Evolutionary conservation across 2,329 filamentous ascomycete species (phyloP).

Genomic region (Xylaria sp.): DNA sequence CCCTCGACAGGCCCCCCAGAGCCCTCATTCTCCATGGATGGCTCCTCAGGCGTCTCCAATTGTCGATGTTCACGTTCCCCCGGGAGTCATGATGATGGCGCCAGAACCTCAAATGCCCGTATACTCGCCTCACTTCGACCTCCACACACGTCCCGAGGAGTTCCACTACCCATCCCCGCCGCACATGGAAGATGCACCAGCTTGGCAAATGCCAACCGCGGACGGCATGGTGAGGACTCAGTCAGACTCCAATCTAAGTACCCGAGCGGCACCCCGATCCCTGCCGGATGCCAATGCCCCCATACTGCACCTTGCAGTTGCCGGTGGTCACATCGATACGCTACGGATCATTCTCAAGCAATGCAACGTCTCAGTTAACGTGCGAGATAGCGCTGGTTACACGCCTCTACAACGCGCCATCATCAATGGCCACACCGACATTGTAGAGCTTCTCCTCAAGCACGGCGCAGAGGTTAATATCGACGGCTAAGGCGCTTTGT

Average conservation of each 20-base stretch:
- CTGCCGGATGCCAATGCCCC: conserved; percentile 42
- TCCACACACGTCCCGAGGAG: conserved; percentile 38
- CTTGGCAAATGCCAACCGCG: conserved; percentile 34
- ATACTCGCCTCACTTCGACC: conserved; percentile 39
- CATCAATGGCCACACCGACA: conserved; percentile 44
- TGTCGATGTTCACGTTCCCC: conserved; percentile 31
- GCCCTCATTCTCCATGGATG: conserved; percentile 40
- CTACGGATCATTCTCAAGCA: conserved; percentile 44
- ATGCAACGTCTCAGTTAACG: conserved; percentile 43
- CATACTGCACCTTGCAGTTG: conserved; percentile 44
- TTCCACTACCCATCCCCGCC: conserved; percentile 43
- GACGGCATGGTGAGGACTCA: conserved; percentile 28
- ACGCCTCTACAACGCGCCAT: conserved; percentile 44
- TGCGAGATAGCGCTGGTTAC: conserved; percentile 41
- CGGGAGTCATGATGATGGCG: conserved; percentile 39
- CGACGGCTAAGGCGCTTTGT: conserved; percentile 30
- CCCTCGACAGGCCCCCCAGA: conserved; percentile 34
- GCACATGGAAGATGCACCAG: conserved; percentile 35
- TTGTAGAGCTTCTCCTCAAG: conserved; percentile 42
- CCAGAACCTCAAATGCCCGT: conserved; percentile 37
- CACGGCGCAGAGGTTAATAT: conserved; percentile 41
- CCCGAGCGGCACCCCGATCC: conserved; percentile 36
- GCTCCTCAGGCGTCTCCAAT: conserved; percentile 35
- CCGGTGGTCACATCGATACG: conserved; percentile 43
- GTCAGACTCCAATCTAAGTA: conserved; percentile 34